Evolutionary conservation across 2,329 filamentous ascomycete genomes (phyloP).

Genomic region (Trichoderma arundinaceum): DNA sequence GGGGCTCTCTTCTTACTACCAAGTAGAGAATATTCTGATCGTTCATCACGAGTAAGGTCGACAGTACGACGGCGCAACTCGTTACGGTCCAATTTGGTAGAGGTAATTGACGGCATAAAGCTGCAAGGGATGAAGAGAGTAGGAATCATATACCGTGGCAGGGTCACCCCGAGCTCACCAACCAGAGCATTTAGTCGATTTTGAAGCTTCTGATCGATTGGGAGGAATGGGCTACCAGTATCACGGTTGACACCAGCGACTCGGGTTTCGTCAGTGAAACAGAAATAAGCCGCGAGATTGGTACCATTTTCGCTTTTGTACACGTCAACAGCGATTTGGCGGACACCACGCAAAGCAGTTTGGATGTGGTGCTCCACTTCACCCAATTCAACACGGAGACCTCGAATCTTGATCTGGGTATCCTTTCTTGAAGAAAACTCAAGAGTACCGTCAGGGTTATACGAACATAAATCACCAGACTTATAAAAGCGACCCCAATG

Average conservation of each 20-base stretch:
- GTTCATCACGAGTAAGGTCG: neutral
- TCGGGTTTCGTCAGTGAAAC: slow-evolving; percentile 12
- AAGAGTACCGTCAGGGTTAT: slow-evolving; percentile 17
- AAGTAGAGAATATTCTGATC: neutral
- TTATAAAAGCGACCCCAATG: slow-evolving; percentile 18
- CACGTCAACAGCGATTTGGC: slow-evolving; percentile 24
- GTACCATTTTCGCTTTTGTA: neutral
- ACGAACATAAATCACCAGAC: slow-evolving; percentile 23
- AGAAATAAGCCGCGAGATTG: slow-evolving; percentile 23
- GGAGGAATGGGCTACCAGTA: slow-evolving; percentile 21
- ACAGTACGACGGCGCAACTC: neutral
- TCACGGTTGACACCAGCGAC: neutral
- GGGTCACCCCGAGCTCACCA: neutral
- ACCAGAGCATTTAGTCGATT: slow-evolving; percentile 19
- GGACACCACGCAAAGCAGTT: neutral
- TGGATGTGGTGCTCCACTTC: slow-evolving; percentile 29
- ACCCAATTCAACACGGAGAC: slow-evolving; percentile 22
- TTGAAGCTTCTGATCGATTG: slow-evolving; percentile 21
- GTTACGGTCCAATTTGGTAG: slow-evolving; percentile 19
- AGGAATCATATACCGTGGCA: slow-evolving; percentile 24
- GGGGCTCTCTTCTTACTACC: slow-evolving; percentile 19
- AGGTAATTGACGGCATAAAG: slow-evolving; percentile 24
- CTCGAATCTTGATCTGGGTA: slow-evolving; percentile 25
- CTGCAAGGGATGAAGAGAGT: slow-evolving; percentile 15
- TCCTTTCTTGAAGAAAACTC: slow-evolving; percentile 12